Conservation (phyloP, 202 grass and related monocot species). For the Tripidium arundinaceum region DNA sequence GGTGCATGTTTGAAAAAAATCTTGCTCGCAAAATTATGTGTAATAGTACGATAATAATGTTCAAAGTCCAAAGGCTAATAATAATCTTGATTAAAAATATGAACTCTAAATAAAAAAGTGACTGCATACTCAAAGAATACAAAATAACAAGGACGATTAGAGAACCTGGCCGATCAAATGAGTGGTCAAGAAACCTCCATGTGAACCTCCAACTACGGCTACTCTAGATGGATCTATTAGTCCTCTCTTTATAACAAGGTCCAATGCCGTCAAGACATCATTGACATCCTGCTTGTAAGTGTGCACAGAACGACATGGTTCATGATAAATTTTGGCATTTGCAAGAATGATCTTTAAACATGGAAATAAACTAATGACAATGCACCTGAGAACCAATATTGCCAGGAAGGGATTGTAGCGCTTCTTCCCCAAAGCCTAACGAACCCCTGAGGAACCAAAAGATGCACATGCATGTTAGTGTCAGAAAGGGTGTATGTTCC, state of each 20-base stretch:
- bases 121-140: conserved; percentile 18
- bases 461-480: neutral
- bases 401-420: conserved; percentile 87
- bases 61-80: neutral
- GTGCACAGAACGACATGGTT: neutral
- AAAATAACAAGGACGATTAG: conserved; percentile 28
- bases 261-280: conserved; percentile 80
- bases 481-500: neutral
- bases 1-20: too few relatives aligned
- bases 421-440: conserved; percentile 94
- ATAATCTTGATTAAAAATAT: conserved; percentile 1
- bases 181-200: conserved; percentile 97
- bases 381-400: conserved; percentile 76
- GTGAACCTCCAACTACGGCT: conserved; percentile 82
- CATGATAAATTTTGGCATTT: neutral
- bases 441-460: conserved; percentile 60
- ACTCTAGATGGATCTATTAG: conserved; percentile 72
- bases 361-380: conserved; percentile 5
- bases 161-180: conserved; percentile 94
- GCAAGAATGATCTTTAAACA: conserved; percentile 13
- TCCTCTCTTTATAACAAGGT: conserved; percentile 64
- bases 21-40: too few relatives aligned
- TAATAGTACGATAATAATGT: too few relatives aligned
- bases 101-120: conserved; percentile 1
- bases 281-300: conserved; percentile 65